Conservation (phyloP, 1,284 basidiomycete genomes). For the Marasmius tenuissimus region DNA sequence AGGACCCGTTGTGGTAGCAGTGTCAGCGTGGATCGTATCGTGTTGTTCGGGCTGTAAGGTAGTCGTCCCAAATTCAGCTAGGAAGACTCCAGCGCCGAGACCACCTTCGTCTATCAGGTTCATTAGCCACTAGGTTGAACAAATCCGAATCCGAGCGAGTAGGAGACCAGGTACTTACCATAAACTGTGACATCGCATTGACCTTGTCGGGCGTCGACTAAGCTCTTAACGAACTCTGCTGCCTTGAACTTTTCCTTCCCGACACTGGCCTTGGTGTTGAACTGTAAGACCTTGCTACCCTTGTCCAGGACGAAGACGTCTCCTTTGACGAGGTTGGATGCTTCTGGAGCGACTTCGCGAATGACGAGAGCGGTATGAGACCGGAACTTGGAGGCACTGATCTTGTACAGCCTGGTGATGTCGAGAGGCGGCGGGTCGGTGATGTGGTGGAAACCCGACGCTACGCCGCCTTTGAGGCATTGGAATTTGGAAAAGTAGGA, state of each 20-base stretch:
- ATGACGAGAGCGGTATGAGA: constrained; percentile 39
- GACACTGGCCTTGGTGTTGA: constrained; percentile 50
- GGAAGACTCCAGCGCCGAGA: constrained; percentile 44
- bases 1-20: constrained; percentile 9
- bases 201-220: constrained; percentile 43
- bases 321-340: constrained; percentile 47
- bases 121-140: not conserved
- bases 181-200: constrained; percentile 49
- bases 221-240: constrained; percentile 52
- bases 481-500: constrained; percentile 59
- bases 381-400: constrained; percentile 31
- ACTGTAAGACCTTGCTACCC: constrained; percentile 49
- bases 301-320: constrained; percentile 62
- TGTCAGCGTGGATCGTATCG: constrained; percentile 5
- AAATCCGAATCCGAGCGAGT: not conserved
- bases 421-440: constrained; percentile 43
- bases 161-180: constrained; percentile 34
- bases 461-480: constrained; percentile 53
- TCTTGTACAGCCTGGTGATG: constrained; percentile 46
- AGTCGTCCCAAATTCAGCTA: constrained; percentile 41
- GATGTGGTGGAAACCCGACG: constrained; percentile 63
- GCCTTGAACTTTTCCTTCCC: constrained; percentile 61
- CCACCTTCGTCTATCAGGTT: constrained; percentile 46
- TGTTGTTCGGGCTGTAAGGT: constrained; percentile 16
- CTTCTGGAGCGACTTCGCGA: constrained; percentile 46